Percentiles rank a stretch among this genome's conserved stretches.
Conservation (phyloP, 495 filamentous ascomycete genomes). For the Penicillium arizonense region DNA sequence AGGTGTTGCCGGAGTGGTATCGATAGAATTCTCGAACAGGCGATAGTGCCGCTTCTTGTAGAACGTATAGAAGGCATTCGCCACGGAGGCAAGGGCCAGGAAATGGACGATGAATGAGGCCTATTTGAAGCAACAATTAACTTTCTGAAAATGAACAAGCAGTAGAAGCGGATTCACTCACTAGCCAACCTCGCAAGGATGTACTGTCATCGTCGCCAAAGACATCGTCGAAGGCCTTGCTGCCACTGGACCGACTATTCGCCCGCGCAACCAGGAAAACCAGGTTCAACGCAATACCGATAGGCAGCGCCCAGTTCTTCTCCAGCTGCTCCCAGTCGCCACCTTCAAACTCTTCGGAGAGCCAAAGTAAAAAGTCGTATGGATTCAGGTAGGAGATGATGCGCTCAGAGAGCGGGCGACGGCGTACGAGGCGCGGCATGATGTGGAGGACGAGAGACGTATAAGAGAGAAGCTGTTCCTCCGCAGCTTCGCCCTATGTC, state of each 20-base stretch:
- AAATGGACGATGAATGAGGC: conserved; percentile 64
- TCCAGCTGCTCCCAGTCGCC: conserved; percentile 81
- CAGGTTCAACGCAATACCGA: conserved; percentile 74
- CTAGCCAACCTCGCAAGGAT: conserved; percentile 74
- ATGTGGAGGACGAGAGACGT: conserved; percentile 16
- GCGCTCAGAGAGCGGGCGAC: conserved; percentile 70
- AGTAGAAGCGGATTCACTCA: conserved; percentile 46
- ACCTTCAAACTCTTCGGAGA: conserved; percentile 86
- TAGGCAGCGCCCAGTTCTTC: conserved; percentile 67
- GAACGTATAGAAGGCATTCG: conserved; percentile 84
- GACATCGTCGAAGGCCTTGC: conserved; percentile 67
- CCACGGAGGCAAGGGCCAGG: conserved; percentile 60
- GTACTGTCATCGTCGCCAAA: conserved; percentile 69
- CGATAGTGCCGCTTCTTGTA: conserved; percentile 81
- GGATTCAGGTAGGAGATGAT: conserved; percentile 79
- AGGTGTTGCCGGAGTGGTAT: conserved; percentile 70
- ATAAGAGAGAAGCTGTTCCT: conserved; percentile 19
- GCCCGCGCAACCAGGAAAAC: conserved; percentile 79
- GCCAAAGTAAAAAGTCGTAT: conserved; percentile 81
- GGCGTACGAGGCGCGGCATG: conserved; percentile 80
- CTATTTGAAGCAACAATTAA: conserved; percentile 39
- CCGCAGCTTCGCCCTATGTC: conserved; percentile 19
- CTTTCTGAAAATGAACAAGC: not conserved
- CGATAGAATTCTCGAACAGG: conserved; percentile 83
- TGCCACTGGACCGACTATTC: conserved; percentile 53